Evolutionary conservation across 805 yeast genomes (phyloP).

Genomic region (Candida germanica): DNA sequence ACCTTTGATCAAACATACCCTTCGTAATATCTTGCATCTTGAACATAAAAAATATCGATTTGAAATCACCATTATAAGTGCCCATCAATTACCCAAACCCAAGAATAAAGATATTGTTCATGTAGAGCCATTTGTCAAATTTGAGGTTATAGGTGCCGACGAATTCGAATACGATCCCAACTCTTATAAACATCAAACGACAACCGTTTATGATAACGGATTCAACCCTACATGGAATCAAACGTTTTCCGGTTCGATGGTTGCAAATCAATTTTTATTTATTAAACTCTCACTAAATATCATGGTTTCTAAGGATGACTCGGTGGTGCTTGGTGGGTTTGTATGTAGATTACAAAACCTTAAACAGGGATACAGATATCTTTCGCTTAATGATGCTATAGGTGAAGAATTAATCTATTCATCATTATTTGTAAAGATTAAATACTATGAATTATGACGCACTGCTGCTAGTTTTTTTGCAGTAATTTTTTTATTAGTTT

Average conservation of each 20-base stretch:
- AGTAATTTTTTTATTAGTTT: no score
- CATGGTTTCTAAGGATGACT: conserved; percentile 20
- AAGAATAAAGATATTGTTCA: conserved; percentile 44
- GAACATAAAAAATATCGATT: conserved; percentile 15
- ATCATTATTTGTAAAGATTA: conserved; percentile 40
- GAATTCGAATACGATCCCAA: conserved; percentile 22
- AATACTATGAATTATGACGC: conserved; percentile 2
- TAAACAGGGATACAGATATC: conserved; percentile 76
- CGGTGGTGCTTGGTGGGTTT: conserved; percentile 49
- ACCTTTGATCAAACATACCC: conserved; percentile 23
- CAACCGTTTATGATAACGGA: conserved; percentile 61
- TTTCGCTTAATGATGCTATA: conserved; percentile 68
- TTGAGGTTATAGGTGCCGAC: conserved; percentile 55
- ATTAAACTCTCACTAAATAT: conserved; percentile 51
- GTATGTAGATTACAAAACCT: conserved; percentile 62
- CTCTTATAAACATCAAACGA: conserved; percentile 13
- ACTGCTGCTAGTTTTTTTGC: conserved; percentile 1
- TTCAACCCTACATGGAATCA: conserved; percentile 85
- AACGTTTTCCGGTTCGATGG: conserved; percentile 40
- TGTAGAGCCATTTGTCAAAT: conserved; percentile 58
- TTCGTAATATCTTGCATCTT: conserved; percentile 4
- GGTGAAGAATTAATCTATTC: conserved; percentile 72
- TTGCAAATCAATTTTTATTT: conserved; percentile 51
- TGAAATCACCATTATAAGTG: conserved; percentile 57
- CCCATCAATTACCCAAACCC: conserved; percentile 79